Evolutionary conservation across 805 yeast genomes (phyloP), one percentile per base, ranked within the genome.

Genomic region (Clavispora vitiphila): DNA sequence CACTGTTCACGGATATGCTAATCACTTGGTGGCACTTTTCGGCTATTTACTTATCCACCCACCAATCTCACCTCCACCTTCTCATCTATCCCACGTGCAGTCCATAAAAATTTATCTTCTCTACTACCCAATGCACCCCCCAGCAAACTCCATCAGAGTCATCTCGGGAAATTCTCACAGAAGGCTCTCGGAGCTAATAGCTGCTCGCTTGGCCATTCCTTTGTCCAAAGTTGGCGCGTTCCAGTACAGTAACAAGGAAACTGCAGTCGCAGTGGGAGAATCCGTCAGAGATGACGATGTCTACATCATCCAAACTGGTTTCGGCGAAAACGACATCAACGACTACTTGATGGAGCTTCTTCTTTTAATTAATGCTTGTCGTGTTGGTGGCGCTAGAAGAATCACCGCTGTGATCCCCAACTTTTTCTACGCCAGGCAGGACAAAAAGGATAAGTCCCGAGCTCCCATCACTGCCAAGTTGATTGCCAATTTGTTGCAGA

Each of bases 351-450:
- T 91, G 82, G 99, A 93, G 60, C 69, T 91, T 35, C 72, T 93
- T 46, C 81, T 91, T 46, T 81, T 91, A 81, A 81, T 91, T 50
- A 89, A 88, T 62, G 98, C 98, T 12, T 89, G 97, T 67, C 84
- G 83, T 56, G 81, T 90, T n/a, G 98, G 98, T 2, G 86, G 96
- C 25, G 97, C 96, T 1, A 77, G 97, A 58, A 75, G 91, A 47
- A 85, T 91, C 58, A 90, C 97, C 1, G 96, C 96, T 0, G 95
- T 91, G 41, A 79, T 93, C 46, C 99, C 99, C 37, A 86, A 84
- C 64, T 91, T 90, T 69, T 96, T 97, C 11, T 91, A 91, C 60
- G 98, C 98, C 3, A 80, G 99, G 67, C 99, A 91, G 64, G 99
- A 91, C 65, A 86, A 90, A 64, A 91, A 91, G 64, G 98, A 91